These are phyloP conservation scores for Acorus gramineus DNA, from an alignment of 106 monocot species.

Conservation along the genomic window DNA sequence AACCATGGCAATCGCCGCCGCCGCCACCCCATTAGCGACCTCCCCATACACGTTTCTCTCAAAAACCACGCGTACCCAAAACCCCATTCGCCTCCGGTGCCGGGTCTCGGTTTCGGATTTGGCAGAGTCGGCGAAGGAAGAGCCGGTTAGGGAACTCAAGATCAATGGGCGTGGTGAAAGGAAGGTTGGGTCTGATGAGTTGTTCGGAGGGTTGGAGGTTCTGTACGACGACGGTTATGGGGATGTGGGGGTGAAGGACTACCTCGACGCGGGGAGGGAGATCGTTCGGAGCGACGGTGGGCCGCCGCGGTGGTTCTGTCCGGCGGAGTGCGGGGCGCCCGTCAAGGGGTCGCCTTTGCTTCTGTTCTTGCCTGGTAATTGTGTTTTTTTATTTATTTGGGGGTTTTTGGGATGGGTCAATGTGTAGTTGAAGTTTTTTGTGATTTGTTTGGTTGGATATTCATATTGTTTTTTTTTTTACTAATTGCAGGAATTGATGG, in stretches of 20 bases:
- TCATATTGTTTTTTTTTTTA: not conserved
- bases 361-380: slow-evolving; percentile 72
- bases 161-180: too few relatives aligned
- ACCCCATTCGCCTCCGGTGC: too few relatives aligned
- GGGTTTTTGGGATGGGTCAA: too few relatives aligned
- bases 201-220: slow-evolving; percentile 15
- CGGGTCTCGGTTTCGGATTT: too few relatives aligned
- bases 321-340: slow-evolving; percentile 58
- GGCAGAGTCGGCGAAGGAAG: too few relatives aligned
- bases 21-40: too few relatives aligned
- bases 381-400: not conserved
- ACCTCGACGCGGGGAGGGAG: slow-evolving; percentile 39
- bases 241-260: slow-evolving; percentile 50
- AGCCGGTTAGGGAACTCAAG: too few relatives aligned
- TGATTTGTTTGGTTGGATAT: not conserved
- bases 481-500: slow-evolving; percentile 53
- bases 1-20: too few relatives aligned
- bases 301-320: slow-evolving; percentile 84
- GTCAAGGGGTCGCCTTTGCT: slow-evolving; percentile 52
- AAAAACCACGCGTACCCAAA: too few relatives aligned
- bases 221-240: slow-evolving; percentile 83
- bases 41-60: too few relatives aligned
- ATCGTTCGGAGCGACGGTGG: slow-evolving; percentile 45
- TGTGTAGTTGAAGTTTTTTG: not conserved
- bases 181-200: too few relatives aligned